Conservation (phyloP, 1,139 yeast species). For the Scheffersomyces illinoinensis region DNA sequence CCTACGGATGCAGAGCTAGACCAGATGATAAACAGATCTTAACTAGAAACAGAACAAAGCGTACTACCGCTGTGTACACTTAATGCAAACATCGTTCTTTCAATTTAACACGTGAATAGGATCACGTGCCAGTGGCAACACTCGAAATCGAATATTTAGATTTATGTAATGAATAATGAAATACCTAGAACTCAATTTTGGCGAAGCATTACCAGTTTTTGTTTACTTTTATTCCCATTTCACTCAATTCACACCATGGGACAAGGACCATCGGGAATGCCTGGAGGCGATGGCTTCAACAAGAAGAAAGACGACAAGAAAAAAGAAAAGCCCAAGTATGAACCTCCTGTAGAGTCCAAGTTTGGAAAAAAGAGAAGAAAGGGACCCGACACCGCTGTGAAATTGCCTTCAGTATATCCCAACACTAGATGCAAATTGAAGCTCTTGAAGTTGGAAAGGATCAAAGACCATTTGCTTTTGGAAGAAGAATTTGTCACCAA, state of each 20-base stretch:
- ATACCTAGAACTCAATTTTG: background rate
- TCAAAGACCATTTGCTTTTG: slow-evolving; percentile 89
- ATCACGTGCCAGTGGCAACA: background rate
- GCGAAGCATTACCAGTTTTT: background rate
- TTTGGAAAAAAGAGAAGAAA: slow-evolving; percentile 88
- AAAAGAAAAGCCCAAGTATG: slow-evolving; percentile 90
- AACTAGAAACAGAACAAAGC: too few relatives aligned
- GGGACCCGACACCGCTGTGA: slow-evolving; percentile 87
- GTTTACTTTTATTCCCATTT: background rate
- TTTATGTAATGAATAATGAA: background rate
- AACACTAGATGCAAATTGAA: slow-evolving; percentile 91
- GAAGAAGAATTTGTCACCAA: slow-evolving; percentile 97
- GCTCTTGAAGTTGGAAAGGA: slow-evolving; percentile 88
- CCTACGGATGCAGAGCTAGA: too few relatives aligned
- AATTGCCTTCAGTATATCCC: slow-evolving; percentile 85
- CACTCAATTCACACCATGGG: slow-evolving; percentile 44
- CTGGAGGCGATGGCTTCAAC: slow-evolving; percentile 55
- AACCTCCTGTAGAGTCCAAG: slow-evolving; percentile 96
- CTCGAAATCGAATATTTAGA: background rate
- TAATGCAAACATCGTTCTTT: too few relatives aligned
- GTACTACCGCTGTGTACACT: too few relatives aligned
- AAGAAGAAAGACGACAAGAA: slow-evolving; percentile 77
- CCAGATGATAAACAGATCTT: too few relatives aligned
- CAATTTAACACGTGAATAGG: background rate
- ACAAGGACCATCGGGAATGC: slow-evolving; percentile 79